Evolutionary conservation across 495 filamentous ascomycete species (phyloP), one percentile per base, ranked within the genome.

Genomic region (Penicillium arizonense): DNA sequence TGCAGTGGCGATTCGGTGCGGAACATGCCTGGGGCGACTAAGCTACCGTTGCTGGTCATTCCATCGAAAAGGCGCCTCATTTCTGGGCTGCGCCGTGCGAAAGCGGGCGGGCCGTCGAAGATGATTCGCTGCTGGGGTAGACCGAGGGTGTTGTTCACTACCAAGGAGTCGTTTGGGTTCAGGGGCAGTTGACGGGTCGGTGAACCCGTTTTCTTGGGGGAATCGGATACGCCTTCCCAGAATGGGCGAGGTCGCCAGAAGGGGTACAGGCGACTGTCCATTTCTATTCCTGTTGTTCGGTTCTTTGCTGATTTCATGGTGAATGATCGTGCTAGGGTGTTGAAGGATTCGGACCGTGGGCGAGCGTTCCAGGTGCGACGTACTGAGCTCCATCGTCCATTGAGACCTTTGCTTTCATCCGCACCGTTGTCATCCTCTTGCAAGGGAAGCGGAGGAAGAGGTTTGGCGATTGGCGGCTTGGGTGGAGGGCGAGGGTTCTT

Each of bases 241-340:
- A 88, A 89, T 21, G 83, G 75, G 21, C 81, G 82, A 4, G 91
- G 89, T 23, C 84, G 80, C 91, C 91, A 96, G 68, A 87, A 87
- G 1, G 90, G 89, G 61, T 94, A 87, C 5, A 92, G 73, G 42
- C 79, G 83, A 44, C 76, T 78, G 33, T 80, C 73, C 48, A 74
- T 75, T 26, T 71, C 68, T 14, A 76, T 62, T 23, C 68, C 72
- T 2, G 69, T 64, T 47, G 65, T 76, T 13, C 74, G 71, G 23
- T 82, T 78, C 47, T 70, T 68, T 2, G 71, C 69, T 11, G 75
- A 70, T 21, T 65, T 73, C 44, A 78, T 64, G 5, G 73, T 77
- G 20, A 82, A 58, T 4, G 77, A 72, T 6, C 74, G 68, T 0
- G 67, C 58, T 7, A 75, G 48, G 5, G 69, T 57, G 12, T 72